phyloP scores from a whole-genome alignment of 139 green algal species.

The Chlorella sorokiniana region DNA sequence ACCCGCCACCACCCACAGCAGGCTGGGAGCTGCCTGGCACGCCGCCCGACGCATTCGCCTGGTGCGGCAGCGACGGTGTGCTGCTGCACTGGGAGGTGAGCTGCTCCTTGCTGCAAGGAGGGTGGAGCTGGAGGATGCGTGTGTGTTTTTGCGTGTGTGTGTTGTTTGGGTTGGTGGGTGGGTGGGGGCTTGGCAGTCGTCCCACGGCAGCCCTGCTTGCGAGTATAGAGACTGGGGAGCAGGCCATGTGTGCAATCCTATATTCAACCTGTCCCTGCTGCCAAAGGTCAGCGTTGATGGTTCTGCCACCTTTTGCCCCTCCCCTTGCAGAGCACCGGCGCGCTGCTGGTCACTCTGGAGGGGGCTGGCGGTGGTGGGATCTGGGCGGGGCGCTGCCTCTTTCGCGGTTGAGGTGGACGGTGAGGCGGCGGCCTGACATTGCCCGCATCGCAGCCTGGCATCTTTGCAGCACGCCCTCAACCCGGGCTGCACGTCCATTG shows the following conservation, averaged over 20 bases:
- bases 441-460: neutral
- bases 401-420: conserved; percentile 68
- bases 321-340: conserved; percentile 25
- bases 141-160: too few species aligned
- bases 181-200: too few species aligned
- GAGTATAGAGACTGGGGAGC: too few species aligned
- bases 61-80: conserved; percentile 85
- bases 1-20: neutral
- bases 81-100: conserved; percentile 76
- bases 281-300: too few species aligned
- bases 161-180: too few species aligned
- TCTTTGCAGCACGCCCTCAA: neutral
- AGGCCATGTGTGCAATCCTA: too few species aligned
- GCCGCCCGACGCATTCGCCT: conserved; percentile 69
- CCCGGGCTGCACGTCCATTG: too few species aligned
- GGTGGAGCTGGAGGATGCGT: too few species aligned
- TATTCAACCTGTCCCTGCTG: too few species aligned
- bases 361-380: conserved; percentile 36
- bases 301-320: neutral
- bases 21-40: conserved; percentile 42
- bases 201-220: too few species aligned
- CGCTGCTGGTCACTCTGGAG: conserved; percentile 45
- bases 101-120: too few species aligned
- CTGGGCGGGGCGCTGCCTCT: neutral
- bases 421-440: neutral